phyloP scores from a whole-genome alignment of 805 yeast genomes.

The Barnettozyma californica region DNA sequence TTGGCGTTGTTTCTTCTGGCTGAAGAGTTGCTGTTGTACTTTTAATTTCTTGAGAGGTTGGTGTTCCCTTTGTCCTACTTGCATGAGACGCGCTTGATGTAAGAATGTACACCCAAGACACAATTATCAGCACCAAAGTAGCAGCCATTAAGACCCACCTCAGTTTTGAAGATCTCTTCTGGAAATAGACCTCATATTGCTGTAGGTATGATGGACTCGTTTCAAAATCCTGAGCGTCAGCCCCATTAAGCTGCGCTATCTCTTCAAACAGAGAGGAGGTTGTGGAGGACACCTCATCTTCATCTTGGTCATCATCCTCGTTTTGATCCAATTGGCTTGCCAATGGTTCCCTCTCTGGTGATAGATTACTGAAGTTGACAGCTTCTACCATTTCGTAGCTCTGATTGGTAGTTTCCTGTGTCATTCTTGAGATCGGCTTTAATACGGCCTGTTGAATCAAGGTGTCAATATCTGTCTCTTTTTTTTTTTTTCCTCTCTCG shows the following conservation, averaged over 20 bases:
- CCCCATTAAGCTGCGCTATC: conserved; percentile 1
- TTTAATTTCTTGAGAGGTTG: background rate
- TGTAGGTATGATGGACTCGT: conserved; percentile 1
- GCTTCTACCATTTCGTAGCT: conserved; percentile 9
- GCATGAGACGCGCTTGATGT: background rate
- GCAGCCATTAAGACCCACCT: background rate
- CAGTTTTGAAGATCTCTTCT: background rate
- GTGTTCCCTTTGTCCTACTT: background rate
- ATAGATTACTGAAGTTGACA: background rate
- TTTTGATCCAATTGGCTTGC: background rate
- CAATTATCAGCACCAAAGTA: background rate
- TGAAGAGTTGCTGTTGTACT: background rate
- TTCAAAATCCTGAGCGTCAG: background rate
- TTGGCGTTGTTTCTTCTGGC: background rate
- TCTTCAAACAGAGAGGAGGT: conserved; percentile 6
- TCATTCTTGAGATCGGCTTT: background rate
- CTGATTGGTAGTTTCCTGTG: background rate
- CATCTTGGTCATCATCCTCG: background rate
- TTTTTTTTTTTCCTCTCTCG: background rate
- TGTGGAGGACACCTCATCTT: conserved; percentile 1
- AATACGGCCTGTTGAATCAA: background rate
- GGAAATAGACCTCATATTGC: conserved; percentile 1
- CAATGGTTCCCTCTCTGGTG: background rate
- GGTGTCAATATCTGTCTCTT: background rate
- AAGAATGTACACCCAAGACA: conserved; percentile 7